Evolutionary conservation across 1,139 yeast species (phyloP).

Genomic region (Kodamaea anthophila): DNA sequence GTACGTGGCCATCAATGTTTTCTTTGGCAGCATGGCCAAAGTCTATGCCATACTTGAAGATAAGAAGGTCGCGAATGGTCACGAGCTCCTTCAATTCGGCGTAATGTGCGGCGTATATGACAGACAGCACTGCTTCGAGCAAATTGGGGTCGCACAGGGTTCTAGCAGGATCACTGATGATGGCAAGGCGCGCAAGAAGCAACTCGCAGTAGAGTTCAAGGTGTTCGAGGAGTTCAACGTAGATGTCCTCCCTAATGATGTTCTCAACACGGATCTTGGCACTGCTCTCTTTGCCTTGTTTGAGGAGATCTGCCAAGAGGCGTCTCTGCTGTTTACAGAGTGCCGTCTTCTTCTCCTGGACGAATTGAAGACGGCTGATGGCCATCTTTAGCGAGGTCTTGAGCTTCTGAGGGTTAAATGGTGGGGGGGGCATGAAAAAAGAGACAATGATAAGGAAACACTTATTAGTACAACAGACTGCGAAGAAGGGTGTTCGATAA

Average conservation of each 20-base stretch:
- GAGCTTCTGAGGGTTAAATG: slow-evolving; percentile 39
- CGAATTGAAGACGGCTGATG: slow-evolving; percentile 67
- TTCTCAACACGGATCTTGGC: slow-evolving; percentile 84
- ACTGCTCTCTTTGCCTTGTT: slow-evolving; percentile 70
- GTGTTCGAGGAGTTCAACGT: slow-evolving; percentile 73
- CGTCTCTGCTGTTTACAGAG: slow-evolving; percentile 77
- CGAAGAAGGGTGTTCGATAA: no score
- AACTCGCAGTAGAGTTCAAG: slow-evolving; percentile 82
- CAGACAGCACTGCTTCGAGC: slow-evolving; percentile 67
- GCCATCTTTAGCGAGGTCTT: slow-evolving; percentile 77
- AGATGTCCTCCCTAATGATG: slow-evolving; percentile 77
- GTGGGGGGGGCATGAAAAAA: slow-evolving; percentile 18
- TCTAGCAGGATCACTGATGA: slow-evolving; percentile 38
- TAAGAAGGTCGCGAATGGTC: slow-evolving; percentile 55
- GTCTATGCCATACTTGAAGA: slow-evolving; percentile 56
- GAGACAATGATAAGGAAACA: not conserved
- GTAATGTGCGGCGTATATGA: slow-evolving; percentile 65
- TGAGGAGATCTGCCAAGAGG: slow-evolving; percentile 64
- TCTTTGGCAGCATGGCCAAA: slow-evolving; percentile 60
- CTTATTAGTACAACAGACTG: no score
- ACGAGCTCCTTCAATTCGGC: slow-evolving; percentile 72
- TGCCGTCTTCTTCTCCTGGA: slow-evolving; percentile 80
- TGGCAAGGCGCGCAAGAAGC: slow-evolving; percentile 64
- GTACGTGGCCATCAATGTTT: slow-evolving; percentile 48
- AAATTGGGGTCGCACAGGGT: slow-evolving; percentile 55